Conservation (phyloP, 176 grass and related monocot species). For the Alopecurus myosuroides region DNA sequence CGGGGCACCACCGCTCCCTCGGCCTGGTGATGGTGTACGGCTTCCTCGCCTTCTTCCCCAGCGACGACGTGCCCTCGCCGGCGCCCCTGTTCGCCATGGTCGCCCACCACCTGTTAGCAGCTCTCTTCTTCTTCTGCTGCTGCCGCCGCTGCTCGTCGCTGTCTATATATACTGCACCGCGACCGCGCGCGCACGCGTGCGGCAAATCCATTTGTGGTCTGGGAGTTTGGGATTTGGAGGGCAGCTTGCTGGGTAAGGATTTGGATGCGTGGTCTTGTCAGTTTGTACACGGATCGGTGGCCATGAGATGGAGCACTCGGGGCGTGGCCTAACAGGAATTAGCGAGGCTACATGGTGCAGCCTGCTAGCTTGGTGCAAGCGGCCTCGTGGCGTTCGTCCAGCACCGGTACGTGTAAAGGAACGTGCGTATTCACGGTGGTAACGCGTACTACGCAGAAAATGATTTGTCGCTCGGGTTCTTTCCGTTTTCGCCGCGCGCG, state of each 20-base stretch:
- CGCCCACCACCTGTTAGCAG: background rate
- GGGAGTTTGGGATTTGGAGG: background rate
- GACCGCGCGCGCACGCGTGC: background rate
- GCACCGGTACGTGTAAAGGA: background rate
- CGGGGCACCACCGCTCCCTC: constrained; percentile 53
- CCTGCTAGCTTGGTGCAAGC: constrained; percentile 8
- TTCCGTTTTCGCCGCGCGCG: background rate
- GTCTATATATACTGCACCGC: background rate
- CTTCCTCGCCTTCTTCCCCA: constrained; percentile 68
- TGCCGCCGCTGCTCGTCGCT: background rate
- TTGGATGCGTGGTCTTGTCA: background rate
- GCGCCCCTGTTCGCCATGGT: background rate
- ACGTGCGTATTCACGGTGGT: background rate
- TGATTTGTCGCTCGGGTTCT: no score
- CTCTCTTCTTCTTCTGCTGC: background rate
- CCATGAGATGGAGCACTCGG: background rate
- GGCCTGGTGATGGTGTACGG: constrained; percentile 84
- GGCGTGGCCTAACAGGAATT: constrained; percentile 2
- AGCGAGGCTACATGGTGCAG: background rate
- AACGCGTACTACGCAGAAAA: background rate
- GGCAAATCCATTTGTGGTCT: background rate
- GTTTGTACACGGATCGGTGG: background rate
- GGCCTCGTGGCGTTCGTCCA: background rate
- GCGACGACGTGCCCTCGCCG: background rate
- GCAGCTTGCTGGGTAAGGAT: background rate